Evolutionary conservation across 257 asterid genomes (phyloP).

Genomic region (Rehmannia glutinosa): DNA sequence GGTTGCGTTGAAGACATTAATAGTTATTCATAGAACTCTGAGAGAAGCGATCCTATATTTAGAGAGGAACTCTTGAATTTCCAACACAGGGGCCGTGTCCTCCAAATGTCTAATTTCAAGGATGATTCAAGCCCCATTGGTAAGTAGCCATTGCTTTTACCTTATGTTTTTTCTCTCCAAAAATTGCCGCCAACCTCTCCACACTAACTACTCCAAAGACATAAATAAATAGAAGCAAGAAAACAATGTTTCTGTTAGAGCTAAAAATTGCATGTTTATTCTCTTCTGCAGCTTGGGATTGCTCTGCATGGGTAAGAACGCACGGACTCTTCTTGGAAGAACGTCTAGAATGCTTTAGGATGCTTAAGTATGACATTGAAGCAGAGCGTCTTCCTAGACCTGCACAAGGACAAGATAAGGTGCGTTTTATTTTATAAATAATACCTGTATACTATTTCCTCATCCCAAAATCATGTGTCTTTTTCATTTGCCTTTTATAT

Average conservation of each 20-base stretch:
- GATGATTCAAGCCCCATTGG: slow-evolving; percentile 94
- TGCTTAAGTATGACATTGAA: slow-evolving; percentile 82
- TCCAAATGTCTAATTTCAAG: slow-evolving; percentile 88
- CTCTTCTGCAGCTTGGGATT: slow-evolving; percentile 83
- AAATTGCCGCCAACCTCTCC: not conserved
- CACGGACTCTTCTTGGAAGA: slow-evolving; percentile 88
- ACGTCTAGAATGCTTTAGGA: slow-evolving; percentile 86
- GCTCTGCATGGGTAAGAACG: slow-evolving; percentile 92
- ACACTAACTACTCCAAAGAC: not conserved
- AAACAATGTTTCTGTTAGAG: not conserved
- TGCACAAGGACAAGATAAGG: slow-evolving; percentile 84
- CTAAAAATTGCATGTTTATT: not conserved
- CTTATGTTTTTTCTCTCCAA: not conserved
- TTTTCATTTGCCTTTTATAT: not conserved
- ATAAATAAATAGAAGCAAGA: slow-evolving; percentile 5
- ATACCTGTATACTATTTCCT: not conserved
- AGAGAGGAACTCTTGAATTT: slow-evolving; percentile 79
- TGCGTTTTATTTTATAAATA: slow-evolving; percentile 19
- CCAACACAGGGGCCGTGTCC: slow-evolving; percentile 78
- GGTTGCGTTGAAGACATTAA: slow-evolving; percentile 88
- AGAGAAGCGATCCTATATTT: slow-evolving; percentile 92
- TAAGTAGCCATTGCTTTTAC: slow-evolving; percentile 16
- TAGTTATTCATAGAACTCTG: slow-evolving; percentile 78
- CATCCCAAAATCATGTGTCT: not conserved
- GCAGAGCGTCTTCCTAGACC: slow-evolving; percentile 88